These are phyloP conservation scores for Fonsecaea nubica DNA, from an alignment of 2,329 filamentous ascomycete species.

Conservation along the genomic window DNA sequence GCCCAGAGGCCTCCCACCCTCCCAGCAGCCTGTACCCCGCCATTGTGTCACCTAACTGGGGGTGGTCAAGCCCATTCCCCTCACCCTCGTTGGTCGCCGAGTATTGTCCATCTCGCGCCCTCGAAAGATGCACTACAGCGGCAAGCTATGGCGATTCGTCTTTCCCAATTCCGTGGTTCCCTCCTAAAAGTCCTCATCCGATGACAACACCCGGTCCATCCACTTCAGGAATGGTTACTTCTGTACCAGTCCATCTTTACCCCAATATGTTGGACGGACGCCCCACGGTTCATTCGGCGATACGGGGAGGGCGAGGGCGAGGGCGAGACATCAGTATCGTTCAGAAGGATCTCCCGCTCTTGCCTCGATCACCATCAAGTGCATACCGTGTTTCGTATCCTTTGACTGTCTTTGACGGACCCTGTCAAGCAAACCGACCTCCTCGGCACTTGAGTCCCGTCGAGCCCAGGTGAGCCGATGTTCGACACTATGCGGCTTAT, in stretches of 20 bases:
- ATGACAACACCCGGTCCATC: slow-evolving; percentile 2
- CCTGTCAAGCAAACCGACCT: background rate
- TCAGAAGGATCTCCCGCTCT: background rate
- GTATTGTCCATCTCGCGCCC: background rate
- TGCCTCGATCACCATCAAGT: background rate
- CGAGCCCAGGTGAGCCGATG: background rate
- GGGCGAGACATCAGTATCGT: background rate
- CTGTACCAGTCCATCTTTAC: background rate
- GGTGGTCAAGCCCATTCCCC: background rate
- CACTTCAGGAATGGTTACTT: background rate
- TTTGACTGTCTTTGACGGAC: slow-evolving; percentile 1
- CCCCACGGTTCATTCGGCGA: slow-evolving; percentile 1
- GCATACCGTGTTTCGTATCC: slow-evolving; percentile 20
- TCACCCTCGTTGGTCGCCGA: background rate
- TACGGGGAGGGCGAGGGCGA: background rate
- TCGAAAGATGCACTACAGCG: background rate
- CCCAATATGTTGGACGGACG: background rate
- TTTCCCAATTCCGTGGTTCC: background rate
- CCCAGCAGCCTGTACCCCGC: background rate
- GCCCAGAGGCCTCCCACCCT: background rate
- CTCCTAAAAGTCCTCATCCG: background rate
- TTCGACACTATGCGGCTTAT: background rate
- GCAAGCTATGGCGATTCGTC: too few species aligned
- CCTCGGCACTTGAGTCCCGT: slow-evolving; percentile 1
- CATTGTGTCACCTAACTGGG: background rate